Conservation (phyloP, 148 eudicot species). For the Nepenthes mirabilis region DNA sequence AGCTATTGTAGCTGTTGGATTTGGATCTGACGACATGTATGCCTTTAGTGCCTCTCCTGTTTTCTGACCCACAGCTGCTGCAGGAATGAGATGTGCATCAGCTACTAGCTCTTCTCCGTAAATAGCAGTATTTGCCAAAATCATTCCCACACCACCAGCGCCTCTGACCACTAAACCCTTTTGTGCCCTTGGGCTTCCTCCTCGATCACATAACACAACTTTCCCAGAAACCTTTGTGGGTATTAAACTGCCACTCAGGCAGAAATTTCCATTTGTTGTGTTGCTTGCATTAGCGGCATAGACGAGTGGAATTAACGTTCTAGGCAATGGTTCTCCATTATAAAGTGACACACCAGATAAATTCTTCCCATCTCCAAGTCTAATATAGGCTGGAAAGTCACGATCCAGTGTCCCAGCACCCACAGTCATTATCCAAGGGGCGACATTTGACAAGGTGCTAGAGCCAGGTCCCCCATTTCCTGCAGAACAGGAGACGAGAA, state of each 20-base stretch:
- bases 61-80: constrained; percentile 40
- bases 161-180: constrained; percentile 56
- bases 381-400: constrained; percentile 53
- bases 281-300: constrained; percentile 49
- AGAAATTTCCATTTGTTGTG: constrained; percentile 40
- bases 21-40: constrained; percentile 29
- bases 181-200: constrained; percentile 41
- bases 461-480: constrained; percentile 73
- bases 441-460: constrained; percentile 52
- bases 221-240: constrained; percentile 49
- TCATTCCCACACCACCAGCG: constrained; percentile 75
- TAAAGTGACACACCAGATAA: constrained; percentile 61
- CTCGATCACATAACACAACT: constrained; percentile 77
- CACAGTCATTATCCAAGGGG: constrained; percentile 89
- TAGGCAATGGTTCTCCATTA: constrained; percentile 44
- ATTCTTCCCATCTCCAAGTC: constrained; percentile 53
- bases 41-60: constrained; percentile 45
- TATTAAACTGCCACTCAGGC: constrained; percentile 40
- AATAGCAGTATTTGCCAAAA: constrained; percentile 48
- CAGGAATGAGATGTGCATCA: constrained; percentile 68
- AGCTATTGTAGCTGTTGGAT: constrained; percentile 40
- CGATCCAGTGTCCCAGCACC: constrained; percentile 86
- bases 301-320: constrained; percentile 29
- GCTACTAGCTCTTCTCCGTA: constrained; percentile 71
- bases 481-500: constrained; percentile 61